Base-by-base conservation (phyloP, 1,284 basidiomycete genomes). In the Trametes pubescens region DNA sequence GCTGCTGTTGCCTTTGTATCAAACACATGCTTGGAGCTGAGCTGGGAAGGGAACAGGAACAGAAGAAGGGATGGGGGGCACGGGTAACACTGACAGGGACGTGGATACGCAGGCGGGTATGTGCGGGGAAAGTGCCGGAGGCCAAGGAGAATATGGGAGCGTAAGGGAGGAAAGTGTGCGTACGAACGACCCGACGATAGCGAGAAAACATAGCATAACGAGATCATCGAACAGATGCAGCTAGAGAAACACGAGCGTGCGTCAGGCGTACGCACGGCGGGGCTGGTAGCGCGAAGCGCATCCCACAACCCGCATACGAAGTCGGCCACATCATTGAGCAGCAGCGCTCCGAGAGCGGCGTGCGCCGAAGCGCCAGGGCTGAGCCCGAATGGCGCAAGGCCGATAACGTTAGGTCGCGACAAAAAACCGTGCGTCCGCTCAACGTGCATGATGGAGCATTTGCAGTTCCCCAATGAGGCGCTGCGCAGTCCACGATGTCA, bases 181-280 rank as follows among this genome's bases (percentile, higher is more conserved):
- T 61, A 38, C 54, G 62, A 64, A 57, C 44, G 40, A 32, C 57
- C 51, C 40, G 59, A 51, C 47, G 61, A 64, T 55, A 67, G 64
- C 65, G 63, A 60, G 56, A 57, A 38, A 55, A 65, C 64, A 68
- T 62, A 62, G 64, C 64, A 68, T 65, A 68, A 60, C 67, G 67
- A 68, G 62, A 68, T 65, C 57, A 65, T 66, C 53, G 60, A 55
- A 61, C 57, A 61, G 24, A 57, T 53, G 34, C 55, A 48, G 57
- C 47, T 38, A 57, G 37, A 24, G 40, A 26, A 14, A 48, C 26
- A 29, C 14, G 47, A 16, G 29, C 47, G 26, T 24, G 47, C 4
- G 26, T 16, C 10, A 10, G 5, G 24, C 47, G 18, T 48, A 26
- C 9, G 24, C 21, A 6, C 47, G 47, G 9, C 16, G 24, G 44